These are phyloP conservation scores for Gnetum montanum DNA, from an alignment of 75 land plant genomes.

Conservation along the genomic window DNA sequence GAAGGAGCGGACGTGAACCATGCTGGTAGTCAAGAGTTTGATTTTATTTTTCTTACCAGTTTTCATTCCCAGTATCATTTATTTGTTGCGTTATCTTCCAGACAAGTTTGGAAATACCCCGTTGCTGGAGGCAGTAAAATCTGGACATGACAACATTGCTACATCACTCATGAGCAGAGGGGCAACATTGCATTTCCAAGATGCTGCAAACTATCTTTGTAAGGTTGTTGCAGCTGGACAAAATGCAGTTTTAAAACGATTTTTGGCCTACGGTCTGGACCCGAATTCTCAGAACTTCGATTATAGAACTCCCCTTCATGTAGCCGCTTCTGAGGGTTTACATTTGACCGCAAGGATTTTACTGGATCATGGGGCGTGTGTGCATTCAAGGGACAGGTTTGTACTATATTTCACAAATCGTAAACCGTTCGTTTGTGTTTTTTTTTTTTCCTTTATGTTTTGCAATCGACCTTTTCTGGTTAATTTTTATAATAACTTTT, in stretches of 20 bases:
- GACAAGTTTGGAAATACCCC: constrained; percentile 83
- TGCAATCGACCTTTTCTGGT: constrained; percentile 44
- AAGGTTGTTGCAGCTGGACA: constrained; percentile 24
- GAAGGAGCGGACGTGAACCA: constrained; percentile 45
- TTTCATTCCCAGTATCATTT: no score
- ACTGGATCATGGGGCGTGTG: constrained; percentile 29
- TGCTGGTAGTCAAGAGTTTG: no score
- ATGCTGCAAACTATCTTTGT: constrained; percentile 59
- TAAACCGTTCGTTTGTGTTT: no score
- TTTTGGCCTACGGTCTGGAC: constrained; percentile 28
- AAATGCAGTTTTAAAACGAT: constrained; percentile 17
- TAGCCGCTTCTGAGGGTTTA: constrained; percentile 34
- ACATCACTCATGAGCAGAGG: constrained; percentile 27
- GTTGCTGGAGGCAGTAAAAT: constrained; percentile 66
- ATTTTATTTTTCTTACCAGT: no score
- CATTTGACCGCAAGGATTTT: constrained; percentile 16
- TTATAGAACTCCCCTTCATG: constrained; percentile 30
- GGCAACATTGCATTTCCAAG: constrained; percentile 27
- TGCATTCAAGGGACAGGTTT: constrained; percentile 34
- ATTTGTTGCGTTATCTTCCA: no score
- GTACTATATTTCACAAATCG: no score
- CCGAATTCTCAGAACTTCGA: constrained; percentile 29
- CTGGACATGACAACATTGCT: constrained; percentile 52
- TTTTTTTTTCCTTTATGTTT: no score
- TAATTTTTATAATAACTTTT: constrained; percentile 60